phyloP scores from a whole-genome alignment of 225 moss, liverwort and hornwort genomes.

The Rhytidiadelphus loreus region DNA sequence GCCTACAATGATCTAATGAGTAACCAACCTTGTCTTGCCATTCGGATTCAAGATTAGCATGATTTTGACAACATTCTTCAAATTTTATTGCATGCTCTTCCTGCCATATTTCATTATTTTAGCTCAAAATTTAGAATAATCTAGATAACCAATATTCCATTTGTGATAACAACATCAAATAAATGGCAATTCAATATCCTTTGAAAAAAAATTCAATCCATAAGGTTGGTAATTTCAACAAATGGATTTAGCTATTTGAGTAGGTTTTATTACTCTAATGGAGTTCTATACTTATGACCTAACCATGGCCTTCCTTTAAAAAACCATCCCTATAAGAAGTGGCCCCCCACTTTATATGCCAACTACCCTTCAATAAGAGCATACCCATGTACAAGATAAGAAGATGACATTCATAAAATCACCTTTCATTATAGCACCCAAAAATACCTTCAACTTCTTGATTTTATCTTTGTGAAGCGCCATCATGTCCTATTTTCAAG shows the following conservation, averaged over 20 bases:
- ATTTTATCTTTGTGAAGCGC: slow-evolving; percentile 6
- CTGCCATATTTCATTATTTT: neutral
- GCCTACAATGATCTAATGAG: neutral
- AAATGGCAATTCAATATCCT: neutral
- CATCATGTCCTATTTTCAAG: slow-evolving; percentile 20
- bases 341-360: neutral
- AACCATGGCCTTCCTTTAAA: neutral
- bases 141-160: neutral
- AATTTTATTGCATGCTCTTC: neutral
- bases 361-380: neutral
- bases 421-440: neutral
- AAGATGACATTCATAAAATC: neutral
- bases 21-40: slow-evolving; percentile 34
- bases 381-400: neutral
- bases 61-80: slow-evolving; percentile 39
- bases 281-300: neutral
- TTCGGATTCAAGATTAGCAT: slow-evolving; percentile 24
- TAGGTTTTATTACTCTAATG: neutral
- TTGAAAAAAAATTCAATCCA: neutral
- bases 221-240: neutral
- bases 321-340: neutral
- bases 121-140: neutral
- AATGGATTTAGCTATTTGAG: neutral
- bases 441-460: slow-evolving; percentile 30
- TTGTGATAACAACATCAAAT: neutral